phyloP scores from a whole-genome alignment of 202 grass and related monocot species.

The Zizania palustris region DNA sequence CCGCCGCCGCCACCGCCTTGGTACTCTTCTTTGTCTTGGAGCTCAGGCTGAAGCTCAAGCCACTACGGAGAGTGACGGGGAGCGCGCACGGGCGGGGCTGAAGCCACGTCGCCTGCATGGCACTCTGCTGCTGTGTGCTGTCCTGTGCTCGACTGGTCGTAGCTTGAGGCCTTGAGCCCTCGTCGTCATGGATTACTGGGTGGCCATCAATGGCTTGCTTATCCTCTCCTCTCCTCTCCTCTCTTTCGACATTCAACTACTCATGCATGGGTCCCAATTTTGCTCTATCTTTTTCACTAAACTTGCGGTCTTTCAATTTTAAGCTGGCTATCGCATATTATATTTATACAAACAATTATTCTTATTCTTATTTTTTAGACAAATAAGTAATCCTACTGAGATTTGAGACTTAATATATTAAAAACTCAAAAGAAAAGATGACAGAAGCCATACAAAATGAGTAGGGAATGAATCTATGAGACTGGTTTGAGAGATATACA shows the following conservation, averaged over 20 bases:
- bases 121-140: neutral
- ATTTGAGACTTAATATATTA: too few species aligned
- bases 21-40: neutral
- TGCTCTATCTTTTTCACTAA: too few species aligned
- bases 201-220: conserved; percentile 43
- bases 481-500: too few species aligned
- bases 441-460: too few species aligned
- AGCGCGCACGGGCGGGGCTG: neutral
- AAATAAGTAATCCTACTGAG: too few species aligned
- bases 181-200: neutral
- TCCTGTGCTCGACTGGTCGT: neutral
- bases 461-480: too few species aligned
- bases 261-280: too few species aligned
- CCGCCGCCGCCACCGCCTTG: neutral
- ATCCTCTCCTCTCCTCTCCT: conserved; percentile 21
- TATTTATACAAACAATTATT: too few species aligned
- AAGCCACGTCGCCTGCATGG: conserved; percentile 31
- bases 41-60: neutral
- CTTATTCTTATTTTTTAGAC: too few species aligned
- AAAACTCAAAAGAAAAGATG: too few species aligned
- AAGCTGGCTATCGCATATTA: too few species aligned
- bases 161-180: neutral
- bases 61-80: neutral
- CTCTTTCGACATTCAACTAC: neutral
- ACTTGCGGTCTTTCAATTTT: too few species aligned